Evolutionary conservation across 495 filamentous ascomycete species (phyloP), one percentile per base, ranked within the genome.

Genomic region (Daldinia vernicosa): DNA sequence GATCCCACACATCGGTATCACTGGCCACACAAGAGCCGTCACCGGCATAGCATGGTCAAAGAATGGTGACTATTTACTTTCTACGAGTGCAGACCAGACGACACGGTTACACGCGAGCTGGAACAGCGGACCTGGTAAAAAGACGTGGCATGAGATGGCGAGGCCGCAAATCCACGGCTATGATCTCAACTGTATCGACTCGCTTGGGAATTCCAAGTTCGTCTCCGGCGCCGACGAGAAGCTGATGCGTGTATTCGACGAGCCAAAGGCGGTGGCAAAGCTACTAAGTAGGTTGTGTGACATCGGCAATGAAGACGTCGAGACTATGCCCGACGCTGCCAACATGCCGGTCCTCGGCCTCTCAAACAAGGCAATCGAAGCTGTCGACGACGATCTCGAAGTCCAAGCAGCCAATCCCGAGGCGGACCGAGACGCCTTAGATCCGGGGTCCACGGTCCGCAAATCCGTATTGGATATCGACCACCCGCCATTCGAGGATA

Each of bases 221-320:
- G 89, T 99, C 27, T 95, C 93, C 47, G 95, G 95, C n/a, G 95
- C 95, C 37, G 96, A 99, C 73, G 95, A 99, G 82, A 99, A 99
- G 80, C 88, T 98, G 30, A 84, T 98, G 69, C 90, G 95, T 15
- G 95, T 98, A 15, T 99, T 99, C 78, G 90, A 94, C 60, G 90
- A 97, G 82, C 95, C 95, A 6, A 91, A 88, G 76, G 90, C 88
- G 30, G 91, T 96, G 56, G 96, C 93, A 0, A 81, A 85, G 47
- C 82, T 98, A 35, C 84, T 99, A 0, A 78, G 84, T 61, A 85
- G 80, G 19, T 85, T 97, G 12, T 90, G 90, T 64, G 89, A 88
- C 6, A 89, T 93, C 58, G 65, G 55, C 58, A 71, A 79, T 33
- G 58, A 75, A 7, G 64, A 78, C 35, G 55, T 83, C 26, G 81